These are phyloP conservation scores for Sparassis latifolia DNA, from an alignment of 1,284 basidiomycete species.

Conservation along the genomic window DNA sequence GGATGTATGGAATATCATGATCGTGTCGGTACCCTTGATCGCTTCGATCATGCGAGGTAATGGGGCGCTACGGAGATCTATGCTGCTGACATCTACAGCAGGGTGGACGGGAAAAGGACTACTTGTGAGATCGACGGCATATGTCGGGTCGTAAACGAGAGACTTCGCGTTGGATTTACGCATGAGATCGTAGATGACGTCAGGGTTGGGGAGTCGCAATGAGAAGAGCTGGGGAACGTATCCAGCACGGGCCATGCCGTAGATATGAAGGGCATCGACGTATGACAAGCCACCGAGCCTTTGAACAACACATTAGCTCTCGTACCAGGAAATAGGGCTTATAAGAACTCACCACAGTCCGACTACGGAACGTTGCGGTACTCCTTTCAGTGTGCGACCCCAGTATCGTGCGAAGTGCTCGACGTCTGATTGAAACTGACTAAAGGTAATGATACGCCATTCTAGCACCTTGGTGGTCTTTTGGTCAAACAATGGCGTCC, in stretches of 20 bases:
- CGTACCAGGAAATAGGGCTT: constrained; percentile 13
- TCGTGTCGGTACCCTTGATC: constrained; percentile 26
- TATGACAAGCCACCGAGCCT: constrained; percentile 67
- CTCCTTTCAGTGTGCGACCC: constrained; percentile 33
- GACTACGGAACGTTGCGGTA: constrained; percentile 49
- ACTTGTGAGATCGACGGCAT: constrained; percentile 26
- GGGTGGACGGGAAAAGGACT: constrained; percentile 43
- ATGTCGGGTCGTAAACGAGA: constrained; percentile 51
- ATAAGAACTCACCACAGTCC: constrained; percentile 51
- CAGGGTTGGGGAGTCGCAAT: constrained; percentile 60
- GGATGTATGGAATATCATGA: constrained; percentile 68
- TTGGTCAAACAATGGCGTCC: constrained; percentile 34
- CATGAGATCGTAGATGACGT: constrained; percentile 59
- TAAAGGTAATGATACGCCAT: constrained; percentile 47
- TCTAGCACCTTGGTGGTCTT: constrained; percentile 26
- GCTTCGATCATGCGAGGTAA: constrained; percentile 24
- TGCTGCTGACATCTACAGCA: constrained; percentile 32
- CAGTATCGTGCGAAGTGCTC: constrained; percentile 49
- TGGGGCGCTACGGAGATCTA: constrained; percentile 16
- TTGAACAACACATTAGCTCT: constrained; percentile 4
- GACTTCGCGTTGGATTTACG: constrained; percentile 47
- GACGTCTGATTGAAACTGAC: constrained; percentile 46
- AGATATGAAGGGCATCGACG: constrained; percentile 59
- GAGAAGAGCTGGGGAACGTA: constrained; percentile 69
- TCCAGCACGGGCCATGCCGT: constrained; percentile 61